phyloP scores from a whole-genome alignment of 129 eudicot species.

The Chrysanthemum lavandulifolium region DNA sequence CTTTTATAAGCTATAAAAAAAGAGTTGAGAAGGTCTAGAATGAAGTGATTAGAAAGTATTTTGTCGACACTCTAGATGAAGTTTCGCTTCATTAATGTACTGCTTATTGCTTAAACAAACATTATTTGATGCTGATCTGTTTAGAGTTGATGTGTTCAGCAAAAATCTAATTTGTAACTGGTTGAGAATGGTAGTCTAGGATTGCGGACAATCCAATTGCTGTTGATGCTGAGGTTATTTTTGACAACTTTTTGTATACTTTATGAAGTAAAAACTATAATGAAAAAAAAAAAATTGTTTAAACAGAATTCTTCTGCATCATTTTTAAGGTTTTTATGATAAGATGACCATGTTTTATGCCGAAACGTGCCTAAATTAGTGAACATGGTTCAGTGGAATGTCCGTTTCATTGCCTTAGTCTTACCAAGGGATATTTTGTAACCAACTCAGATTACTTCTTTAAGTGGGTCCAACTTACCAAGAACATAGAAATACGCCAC shows the following conservation, averaged over 20 bases:
- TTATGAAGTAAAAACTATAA: neutral
- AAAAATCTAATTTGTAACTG: neutral
- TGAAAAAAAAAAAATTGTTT: neutral
- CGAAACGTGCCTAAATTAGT: neutral
- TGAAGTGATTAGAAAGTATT: too few relatives aligned
- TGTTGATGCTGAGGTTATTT: neutral
- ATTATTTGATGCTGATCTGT: neutral
- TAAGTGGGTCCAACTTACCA: neutral
- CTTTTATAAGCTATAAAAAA: too few relatives aligned
- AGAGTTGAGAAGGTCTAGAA: too few relatives aligned
- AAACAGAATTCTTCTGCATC: neutral
- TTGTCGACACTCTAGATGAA: too few relatives aligned
- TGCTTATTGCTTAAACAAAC: neutral
- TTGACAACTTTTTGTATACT: neutral
- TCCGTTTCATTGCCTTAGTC: neutral
- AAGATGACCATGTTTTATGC: neutral
- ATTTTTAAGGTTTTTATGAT: neutral
- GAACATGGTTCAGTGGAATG: neutral
- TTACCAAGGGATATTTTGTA: neutral
- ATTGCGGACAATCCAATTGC: neutral
- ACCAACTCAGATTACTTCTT: neutral
- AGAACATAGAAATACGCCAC: neutral
- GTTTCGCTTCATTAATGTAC: neutral
- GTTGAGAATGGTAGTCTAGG: slow-evolving; percentile 1
- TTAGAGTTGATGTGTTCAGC: neutral